These are phyloP conservation scores for Colletotrichum simmondsii DNA, from an alignment of 2,329 filamentous ascomycete species.

Conservation along the genomic window DNA sequence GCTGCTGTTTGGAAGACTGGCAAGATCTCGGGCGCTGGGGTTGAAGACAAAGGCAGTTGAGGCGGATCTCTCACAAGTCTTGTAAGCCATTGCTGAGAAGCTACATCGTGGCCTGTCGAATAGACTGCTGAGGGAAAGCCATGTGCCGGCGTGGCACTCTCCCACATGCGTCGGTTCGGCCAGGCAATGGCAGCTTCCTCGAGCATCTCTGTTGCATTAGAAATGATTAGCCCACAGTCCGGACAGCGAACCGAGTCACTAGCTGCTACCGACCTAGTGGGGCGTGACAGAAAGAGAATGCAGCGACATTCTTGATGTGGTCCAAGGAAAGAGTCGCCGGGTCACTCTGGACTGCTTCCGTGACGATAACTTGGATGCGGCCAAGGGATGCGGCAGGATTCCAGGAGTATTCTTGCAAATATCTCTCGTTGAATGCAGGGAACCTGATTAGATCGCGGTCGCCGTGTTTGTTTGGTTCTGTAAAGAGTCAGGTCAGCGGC, in stretches of 20 bases:
- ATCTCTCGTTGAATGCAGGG: constrained; percentile 75
- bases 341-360: constrained; percentile 75
- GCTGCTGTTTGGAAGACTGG: neutral
- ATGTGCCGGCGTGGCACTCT: constrained; percentile 54
- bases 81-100: neutral
- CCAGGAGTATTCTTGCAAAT: constrained; percentile 78
- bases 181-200: constrained; percentile 81
- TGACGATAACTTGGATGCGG: constrained; percentile 80
- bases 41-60: neutral
- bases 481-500: neutral
- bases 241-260: neutral
- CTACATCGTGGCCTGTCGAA: constrained; percentile 39
- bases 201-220: constrained; percentile 65
- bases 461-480: constrained; percentile 66
- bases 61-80: neutral
- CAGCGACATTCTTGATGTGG: constrained; percentile 76
- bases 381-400: constrained; percentile 76
- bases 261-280: constrained; percentile 69
- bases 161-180: constrained; percentile 80
- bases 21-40: neutral
- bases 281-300: constrained; percentile 88
- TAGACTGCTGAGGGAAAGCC: constrained; percentile 50
- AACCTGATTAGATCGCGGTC: constrained; percentile 74
- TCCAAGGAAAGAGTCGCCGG: constrained; percentile 67
- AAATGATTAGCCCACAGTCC: neutral